A percentile compares a stretch with the other conserved stretches of the same genome.
Conservation (phyloP, 495 filamentous ascomycete genomes). For the Jackrogersella multiformis region DNA sequence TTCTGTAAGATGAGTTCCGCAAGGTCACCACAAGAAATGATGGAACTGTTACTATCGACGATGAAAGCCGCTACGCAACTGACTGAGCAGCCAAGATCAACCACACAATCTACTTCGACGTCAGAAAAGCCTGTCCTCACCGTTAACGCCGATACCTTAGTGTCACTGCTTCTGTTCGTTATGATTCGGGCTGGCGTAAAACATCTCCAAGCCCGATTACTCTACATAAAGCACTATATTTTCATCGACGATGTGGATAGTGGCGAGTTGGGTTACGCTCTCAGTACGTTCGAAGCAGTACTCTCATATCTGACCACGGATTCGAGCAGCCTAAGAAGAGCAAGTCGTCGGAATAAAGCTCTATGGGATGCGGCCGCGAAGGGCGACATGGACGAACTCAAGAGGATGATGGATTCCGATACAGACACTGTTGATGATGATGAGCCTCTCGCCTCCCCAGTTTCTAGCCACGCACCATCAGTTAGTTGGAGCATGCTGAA, state of each 20-base stretch:
- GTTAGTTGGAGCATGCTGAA: slow-evolving; percentile 56
- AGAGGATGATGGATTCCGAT: slow-evolving; percentile 77
- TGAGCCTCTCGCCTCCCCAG: slow-evolving; percentile 45
- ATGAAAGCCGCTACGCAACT: slow-evolving; percentile 80
- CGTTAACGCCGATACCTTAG: slow-evolving; percentile 94
- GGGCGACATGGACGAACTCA: slow-evolving; percentile 78
- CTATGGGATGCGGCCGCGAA: slow-evolving; percentile 86
- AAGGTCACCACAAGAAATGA: slow-evolving; percentile 93
- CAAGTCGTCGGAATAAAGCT: slow-evolving; percentile 84
- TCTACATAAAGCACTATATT: slow-evolving; percentile 95
- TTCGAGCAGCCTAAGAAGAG: slow-evolving; percentile 79
- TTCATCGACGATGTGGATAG: slow-evolving; percentile 97
- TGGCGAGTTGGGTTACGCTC: slow-evolving; percentile 95
- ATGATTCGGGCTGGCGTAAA: slow-evolving; percentile 92
- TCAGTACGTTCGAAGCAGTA: slow-evolving; percentile 97
- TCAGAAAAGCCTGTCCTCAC: slow-evolving; percentile 68
- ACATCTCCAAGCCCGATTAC: slow-evolving; percentile 84
- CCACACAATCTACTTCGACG: slow-evolving; percentile 21
- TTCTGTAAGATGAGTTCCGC: slow-evolving; percentile 88
- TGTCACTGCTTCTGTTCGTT: slow-evolving; percentile 89
- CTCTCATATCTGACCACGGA: slow-evolving; percentile 88
- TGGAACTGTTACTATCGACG: slow-evolving; percentile 85
- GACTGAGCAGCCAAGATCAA: slow-evolving; percentile 49
- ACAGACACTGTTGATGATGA: slow-evolving; percentile 54
- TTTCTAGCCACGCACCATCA: slow-evolving; percentile 53